Evolutionary conservation across 805 yeast genomes (phyloP), one percentile per base, ranked within the genome.

Genomic region (Teunomyces tritomae): DNA sequence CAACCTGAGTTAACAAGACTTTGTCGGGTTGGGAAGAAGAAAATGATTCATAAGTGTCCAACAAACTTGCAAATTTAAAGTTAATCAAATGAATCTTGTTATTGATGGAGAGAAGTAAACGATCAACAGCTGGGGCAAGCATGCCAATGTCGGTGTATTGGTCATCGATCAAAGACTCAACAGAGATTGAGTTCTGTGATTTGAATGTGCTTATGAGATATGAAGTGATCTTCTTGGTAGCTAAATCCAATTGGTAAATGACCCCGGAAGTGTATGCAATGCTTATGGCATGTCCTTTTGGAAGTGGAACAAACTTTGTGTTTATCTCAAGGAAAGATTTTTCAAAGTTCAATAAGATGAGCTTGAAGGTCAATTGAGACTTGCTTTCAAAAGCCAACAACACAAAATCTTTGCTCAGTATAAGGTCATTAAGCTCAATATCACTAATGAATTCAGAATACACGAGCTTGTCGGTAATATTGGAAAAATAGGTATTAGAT

Each of bases 1-100:
- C 63, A 6, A 63, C 62, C 41, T 61, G 62, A 46, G 58, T 56
- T 28, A 68, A 53, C 27, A 56, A 54, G 53, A 67, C 46, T 51
- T 62, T 51, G 62, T 65, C 62, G 58, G 59, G 49, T 56, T 61
- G 46, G 8, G 45, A 40, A 6, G 47, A 33, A 2, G 47, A 30
- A 11, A 30, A 27, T 39, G 58, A 51, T 26, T 61, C 61, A 44
- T 51, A 61, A 8, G 64, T 55, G 34, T 61, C 64, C 56, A 73
- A 63, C 44, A 76, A 55, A 43, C 79, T 70, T 40, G 70, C 70
- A 51, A 61, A 76, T 50, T 71, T 70, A 52, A 72, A 62, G 56
- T 79, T 82, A 43, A 80, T 53, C 44, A 80, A 59, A 34, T 70
- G 67, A 30, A 79, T 57, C 44, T 70, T 65, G 49, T 69, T 64